Percentiles rank a stretch among this genome's conserved stretches.
Evolutionary conservation across 139 green algal species (phyloP).

Genomic region (Marvania coccoides): DNA sequence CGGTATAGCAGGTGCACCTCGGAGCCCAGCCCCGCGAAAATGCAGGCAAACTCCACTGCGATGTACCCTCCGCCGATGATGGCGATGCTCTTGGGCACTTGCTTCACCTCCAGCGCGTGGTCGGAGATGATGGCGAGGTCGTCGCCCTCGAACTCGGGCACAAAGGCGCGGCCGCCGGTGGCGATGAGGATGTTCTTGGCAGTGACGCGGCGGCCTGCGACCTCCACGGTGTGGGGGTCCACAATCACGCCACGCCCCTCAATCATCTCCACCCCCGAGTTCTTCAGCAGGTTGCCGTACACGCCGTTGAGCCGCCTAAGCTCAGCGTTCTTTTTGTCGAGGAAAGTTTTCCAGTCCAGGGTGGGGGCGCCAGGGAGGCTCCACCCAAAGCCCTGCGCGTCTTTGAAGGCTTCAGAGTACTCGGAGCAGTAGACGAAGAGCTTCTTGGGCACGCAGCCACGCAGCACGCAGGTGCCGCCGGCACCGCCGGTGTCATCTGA

Average conservation of each 20-base stretch:
- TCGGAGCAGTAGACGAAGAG: conserved; percentile 89
- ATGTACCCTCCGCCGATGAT: conserved; percentile 96
- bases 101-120: conserved; percentile 78
- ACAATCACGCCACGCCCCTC: conserved; percentile 79
- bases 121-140: conserved; percentile 90
- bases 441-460: conserved; percentile 99
- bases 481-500: conserved; percentile 74
- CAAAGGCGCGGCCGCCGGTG: conserved; percentile 65
- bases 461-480: conserved; percentile 93
- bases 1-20: conserved; percentile 81
- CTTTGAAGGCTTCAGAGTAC: conserved; percentile 78
- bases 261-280: conserved; percentile 54
- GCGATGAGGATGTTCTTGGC: conserved; percentile 87
- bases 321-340: conserved; percentile 73
- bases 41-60: conserved; percentile 90
- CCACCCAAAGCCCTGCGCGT: conserved; percentile 84
- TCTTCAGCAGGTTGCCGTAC: conserved; percentile 82
- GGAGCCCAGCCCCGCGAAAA: conserved; percentile 82
- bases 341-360: neutral
- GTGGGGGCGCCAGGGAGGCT: neutral
- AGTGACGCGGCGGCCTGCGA: conserved; percentile 40
- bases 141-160: conserved; percentile 4
- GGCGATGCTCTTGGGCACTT: conserved; percentile 46
- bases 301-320: conserved; percentile 81
- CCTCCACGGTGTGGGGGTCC: conserved; percentile 83